Evolutionary conservation across 345 rosid genomes (phyloP).

Genomic region (Turritis glabra): DNA sequence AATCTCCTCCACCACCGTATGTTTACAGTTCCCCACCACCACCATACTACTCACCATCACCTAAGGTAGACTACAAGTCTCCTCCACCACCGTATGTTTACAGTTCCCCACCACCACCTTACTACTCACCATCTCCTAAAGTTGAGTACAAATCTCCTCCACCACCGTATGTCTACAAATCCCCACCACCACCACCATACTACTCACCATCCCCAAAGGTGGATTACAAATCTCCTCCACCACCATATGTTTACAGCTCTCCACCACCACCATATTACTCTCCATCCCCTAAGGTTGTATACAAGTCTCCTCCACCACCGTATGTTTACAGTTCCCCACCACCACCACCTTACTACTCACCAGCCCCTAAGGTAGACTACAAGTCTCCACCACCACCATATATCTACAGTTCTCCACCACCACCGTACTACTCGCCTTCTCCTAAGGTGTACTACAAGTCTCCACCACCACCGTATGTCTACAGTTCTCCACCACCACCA

Average conservation of each 20-base stretch:
- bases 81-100: constrained; percentile 23
- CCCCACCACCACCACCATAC: constrained; percentile 11
- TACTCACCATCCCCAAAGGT: background rate
- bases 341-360: constrained; percentile 2
- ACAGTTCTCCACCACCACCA: background rate
- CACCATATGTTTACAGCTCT: background rate
- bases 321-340: background rate
- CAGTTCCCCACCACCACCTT: constrained; percentile 25
- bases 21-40: constrained; percentile 26
- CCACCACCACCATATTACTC: constrained; percentile 18
- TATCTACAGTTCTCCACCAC: constrained; percentile 10
- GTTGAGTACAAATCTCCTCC: background rate
- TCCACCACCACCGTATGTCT: background rate
- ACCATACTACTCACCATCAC: constrained; percentile 11
- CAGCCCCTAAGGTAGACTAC: background rate
- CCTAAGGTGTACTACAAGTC: background rate
- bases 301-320: constrained; percentile 4
- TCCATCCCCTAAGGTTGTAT: background rate
- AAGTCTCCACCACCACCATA: background rate
- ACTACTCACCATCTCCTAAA: constrained; percentile 2
- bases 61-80: constrained; percentile 2
- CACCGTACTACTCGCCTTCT: background rate
- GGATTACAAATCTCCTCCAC: background rate
- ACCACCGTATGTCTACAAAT: constrained; percentile 2
- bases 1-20: constrained; percentile 18